These are phyloP conservation scores for Monosporascus sp. DNA, from an alignment of 2,329 filamentous ascomycete genomes.

Conservation along the genomic window DNA sequence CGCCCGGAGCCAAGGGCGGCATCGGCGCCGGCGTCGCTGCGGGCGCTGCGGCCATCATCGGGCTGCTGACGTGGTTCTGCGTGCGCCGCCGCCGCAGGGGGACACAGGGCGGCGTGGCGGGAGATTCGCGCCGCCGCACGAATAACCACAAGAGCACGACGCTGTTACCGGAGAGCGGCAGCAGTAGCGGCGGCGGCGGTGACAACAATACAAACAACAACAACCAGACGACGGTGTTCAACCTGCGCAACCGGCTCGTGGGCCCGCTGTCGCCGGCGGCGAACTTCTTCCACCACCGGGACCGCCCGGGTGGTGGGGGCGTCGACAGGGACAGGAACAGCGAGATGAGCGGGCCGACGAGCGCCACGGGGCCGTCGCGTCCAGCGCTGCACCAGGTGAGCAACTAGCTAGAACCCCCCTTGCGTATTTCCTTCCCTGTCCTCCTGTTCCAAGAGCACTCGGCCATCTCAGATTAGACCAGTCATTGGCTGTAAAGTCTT, in stretches of 20 bases:
- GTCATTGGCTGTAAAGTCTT: too few relatives aligned
- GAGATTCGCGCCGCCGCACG: too few relatives aligned
- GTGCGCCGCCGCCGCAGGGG: slow-evolving; percentile 32
- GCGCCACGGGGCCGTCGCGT: slow-evolving; percentile 8
- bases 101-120: too few relatives aligned
- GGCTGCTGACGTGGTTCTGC: slow-evolving; percentile 42
- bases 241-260: background rate
- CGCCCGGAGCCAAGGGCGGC: slow-evolving; percentile 49
- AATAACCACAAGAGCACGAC: too few relatives aligned
- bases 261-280: background rate
- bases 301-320: background rate
- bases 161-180: too few relatives aligned
- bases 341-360: slow-evolving; percentile 7
- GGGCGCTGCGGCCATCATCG: slow-evolving; percentile 37
- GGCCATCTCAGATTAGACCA: too few relatives aligned
- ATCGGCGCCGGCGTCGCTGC: slow-evolving; percentile 51
- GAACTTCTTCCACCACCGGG: background rate
- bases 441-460: too few relatives aligned
- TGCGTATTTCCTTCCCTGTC: too few relatives aligned
- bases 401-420: too few relatives aligned
- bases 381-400: slow-evolving; percentile 13
- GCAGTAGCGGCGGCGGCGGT: too few relatives aligned
- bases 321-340: slow-evolving; percentile 1
- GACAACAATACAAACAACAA: too few relatives aligned
- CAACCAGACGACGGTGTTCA: too few relatives aligned